phyloP scores from a whole-genome alignment of 2,329 filamentous ascomycete species.

The Zymoseptoria ardabiliae region DNA sequence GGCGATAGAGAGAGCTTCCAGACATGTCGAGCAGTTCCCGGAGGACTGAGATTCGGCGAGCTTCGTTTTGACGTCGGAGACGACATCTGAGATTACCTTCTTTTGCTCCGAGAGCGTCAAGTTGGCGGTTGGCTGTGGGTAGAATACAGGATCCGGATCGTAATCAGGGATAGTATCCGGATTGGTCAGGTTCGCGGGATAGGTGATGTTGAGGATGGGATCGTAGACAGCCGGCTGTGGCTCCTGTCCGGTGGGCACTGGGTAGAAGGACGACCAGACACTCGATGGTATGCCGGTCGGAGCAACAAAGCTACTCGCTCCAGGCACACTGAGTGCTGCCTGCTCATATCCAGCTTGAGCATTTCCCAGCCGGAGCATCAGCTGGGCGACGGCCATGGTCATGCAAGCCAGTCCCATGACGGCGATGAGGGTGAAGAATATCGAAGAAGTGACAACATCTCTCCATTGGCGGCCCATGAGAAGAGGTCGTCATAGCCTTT shows the following conservation, averaged over 20 bases:
- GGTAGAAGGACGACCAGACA: conserved; percentile 45
- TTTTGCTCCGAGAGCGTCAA: conserved; percentile 36
- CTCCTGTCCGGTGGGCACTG: conserved; percentile 40
- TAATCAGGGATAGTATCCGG: conserved; percentile 45
- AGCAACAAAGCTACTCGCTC: conserved; percentile 32
- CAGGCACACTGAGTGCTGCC: conserved; percentile 2
- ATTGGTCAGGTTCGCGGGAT: conserved; percentile 47
- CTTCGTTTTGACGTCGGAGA: conserved; percentile 42
- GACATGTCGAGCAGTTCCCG: conserved; percentile 48
- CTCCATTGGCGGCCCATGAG: not conserved
- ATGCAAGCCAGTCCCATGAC: conserved; percentile 6
- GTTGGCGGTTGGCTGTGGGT: conserved; percentile 41
- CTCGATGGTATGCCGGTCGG: conserved; percentile 45
- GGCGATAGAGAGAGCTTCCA: conserved; percentile 44
- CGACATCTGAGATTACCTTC: conserved; percentile 37
- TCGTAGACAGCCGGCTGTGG: conserved; percentile 50
- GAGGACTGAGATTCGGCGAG: conserved; percentile 25
- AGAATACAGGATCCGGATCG: conserved; percentile 45
- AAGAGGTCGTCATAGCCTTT: not conserved
- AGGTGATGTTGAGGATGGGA: conserved; percentile 48
- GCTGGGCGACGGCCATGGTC: conserved; percentile 8
- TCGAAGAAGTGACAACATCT: not conserved
- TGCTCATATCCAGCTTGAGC: conserved; percentile 8
- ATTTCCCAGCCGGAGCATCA: conserved; percentile 11
- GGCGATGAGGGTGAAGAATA: conserved; percentile 1